A percentile compares a stretch with the other conserved stretches of the same genome.
Conservation (phyloP, 2,329 filamentous ascomycete species). For the Teratosphaeria nubilosa region DNA sequence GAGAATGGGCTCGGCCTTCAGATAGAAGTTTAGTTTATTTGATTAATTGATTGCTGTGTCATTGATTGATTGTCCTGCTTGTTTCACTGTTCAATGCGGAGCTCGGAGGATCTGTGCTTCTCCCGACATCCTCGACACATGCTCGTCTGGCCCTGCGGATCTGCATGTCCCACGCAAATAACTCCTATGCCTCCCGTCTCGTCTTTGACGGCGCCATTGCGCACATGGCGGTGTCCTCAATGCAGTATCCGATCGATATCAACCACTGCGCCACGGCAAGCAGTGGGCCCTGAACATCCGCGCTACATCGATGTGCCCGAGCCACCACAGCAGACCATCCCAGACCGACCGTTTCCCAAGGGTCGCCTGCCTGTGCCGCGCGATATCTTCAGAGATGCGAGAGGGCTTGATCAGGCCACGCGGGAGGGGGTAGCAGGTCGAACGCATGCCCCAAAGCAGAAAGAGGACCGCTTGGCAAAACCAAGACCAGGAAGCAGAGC, state of each 20-base stretch:
- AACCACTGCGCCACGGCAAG: slow-evolving; percentile 32
- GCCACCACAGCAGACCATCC: slow-evolving; percentile 58
- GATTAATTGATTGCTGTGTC: background rate
- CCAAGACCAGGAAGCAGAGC: slow-evolving; percentile 37
- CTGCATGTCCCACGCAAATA: background rate
- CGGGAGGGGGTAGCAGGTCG: slow-evolving; percentile 36
- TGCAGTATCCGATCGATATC: slow-evolving; percentile 33
- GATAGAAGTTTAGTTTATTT: background rate
- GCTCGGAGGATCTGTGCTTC: background rate
- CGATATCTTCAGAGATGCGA: slow-evolving; percentile 53
- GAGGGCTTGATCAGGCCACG: slow-evolving; percentile 37
- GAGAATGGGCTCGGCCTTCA: background rate
- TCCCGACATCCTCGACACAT: background rate
- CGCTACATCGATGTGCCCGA: slow-evolving; percentile 74
- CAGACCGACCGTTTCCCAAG: slow-evolving; percentile 46
- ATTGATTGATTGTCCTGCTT: background rate
- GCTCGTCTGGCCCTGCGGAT: background rate
- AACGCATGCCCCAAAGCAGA: slow-evolving; percentile 5
- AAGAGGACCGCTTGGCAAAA: slow-evolving; percentile 6
- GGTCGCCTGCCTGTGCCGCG: slow-evolving; percentile 78
- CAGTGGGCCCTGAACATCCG: slow-evolving; percentile 74
- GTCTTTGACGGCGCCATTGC: slow-evolving; percentile 20
- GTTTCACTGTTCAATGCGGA: background rate
- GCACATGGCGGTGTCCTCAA: slow-evolving; percentile 26
- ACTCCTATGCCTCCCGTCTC: slow-evolving; percentile 32